Percentiles rank a stretch among this genome's conserved stretches.
Evolutionary conservation across 2,329 filamentous ascomycete species (phyloP).

Genomic region (Neonectria ditissima): DNA sequence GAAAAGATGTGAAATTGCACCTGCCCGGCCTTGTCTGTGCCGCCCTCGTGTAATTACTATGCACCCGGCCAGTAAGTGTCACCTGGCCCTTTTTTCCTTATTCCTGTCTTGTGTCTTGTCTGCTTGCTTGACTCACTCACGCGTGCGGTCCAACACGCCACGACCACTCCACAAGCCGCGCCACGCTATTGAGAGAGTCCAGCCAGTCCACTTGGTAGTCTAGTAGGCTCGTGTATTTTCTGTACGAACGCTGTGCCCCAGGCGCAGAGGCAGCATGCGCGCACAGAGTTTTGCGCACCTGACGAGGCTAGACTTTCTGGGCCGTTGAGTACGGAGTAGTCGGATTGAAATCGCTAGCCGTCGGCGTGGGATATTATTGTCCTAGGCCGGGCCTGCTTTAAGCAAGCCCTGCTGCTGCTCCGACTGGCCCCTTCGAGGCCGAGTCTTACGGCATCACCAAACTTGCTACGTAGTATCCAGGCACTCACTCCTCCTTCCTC

Average conservation of each 20-base stretch:
- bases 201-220: neutral
- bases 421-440: neutral
- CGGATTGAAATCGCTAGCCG: too few relatives aligned
- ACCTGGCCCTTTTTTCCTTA: neutral
- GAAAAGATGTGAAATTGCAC: conserved; percentile 1
- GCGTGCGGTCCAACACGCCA: neutral
- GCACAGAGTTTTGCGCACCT: neutral
- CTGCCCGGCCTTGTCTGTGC: neutral
- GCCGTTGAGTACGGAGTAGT: too few relatives aligned
- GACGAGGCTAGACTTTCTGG: neutral
- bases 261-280: neutral
- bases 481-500: too few relatives aligned
- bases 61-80: neutral
- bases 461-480: neutral
- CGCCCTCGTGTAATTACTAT: too few relatives aligned
- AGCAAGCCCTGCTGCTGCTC: too few relatives aligned
- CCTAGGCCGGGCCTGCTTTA: too few relatives aligned
- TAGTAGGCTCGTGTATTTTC: too few relatives aligned
- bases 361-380: too few relatives aligned
- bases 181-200: neutral
- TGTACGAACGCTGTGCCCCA: neutral
- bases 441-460: neutral
- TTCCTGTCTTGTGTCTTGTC: too few relatives aligned
- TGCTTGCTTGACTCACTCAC: neutral
- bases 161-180: neutral